phyloP scores from a whole-genome alignment of 2,329 filamentous ascomycete genomes.

The Scopulariopsis brevicaulis region DNA sequence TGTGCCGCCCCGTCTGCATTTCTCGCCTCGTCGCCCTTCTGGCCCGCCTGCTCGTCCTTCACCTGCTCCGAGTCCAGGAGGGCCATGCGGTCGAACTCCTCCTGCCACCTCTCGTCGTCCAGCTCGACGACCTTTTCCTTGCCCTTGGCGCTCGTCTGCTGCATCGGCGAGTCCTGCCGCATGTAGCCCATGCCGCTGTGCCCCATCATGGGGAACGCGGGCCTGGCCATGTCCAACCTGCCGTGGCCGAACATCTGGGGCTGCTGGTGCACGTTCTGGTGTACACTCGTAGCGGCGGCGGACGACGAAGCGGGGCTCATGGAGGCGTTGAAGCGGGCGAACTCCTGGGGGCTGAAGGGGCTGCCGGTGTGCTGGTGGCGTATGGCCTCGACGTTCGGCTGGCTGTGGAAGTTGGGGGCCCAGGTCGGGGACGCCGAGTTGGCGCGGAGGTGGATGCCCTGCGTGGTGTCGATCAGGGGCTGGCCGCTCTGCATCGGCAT shows the following conservation, averaged over 20 bases:
- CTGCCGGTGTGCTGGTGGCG: conserved; percentile 30
- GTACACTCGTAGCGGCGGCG: conserved; percentile 11
- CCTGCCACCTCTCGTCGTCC: conserved; percentile 90
- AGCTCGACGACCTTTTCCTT: conserved; percentile 93
- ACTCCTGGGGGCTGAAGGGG: conserved; percentile 73
- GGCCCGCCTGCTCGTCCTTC: conserved; percentile 54
- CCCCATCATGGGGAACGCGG: conserved; percentile 8
- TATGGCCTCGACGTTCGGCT: conserved; percentile 19
- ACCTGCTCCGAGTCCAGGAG: conserved; percentile 46
- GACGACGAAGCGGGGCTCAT: conserved; percentile 41
- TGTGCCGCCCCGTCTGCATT: conserved; percentile 18
- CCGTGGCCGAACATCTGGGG: conserved; percentile 46
- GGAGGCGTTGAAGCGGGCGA: conserved; percentile 73
- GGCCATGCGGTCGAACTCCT: conserved; percentile 86
- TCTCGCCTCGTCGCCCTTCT: conserved; percentile 20
- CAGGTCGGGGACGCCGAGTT: conserved; percentile 41
- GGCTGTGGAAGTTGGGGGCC: conserved; percentile 39
- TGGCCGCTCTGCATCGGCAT: conserved; percentile 38
- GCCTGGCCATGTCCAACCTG: conserved; percentile 39
- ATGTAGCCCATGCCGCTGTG: conserved; percentile 43
- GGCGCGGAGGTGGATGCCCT: conserved; percentile 39
- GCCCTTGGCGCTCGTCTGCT: conserved; percentile 50
- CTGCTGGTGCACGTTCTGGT: conserved; percentile 38
- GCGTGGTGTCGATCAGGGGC: conserved; percentile 35
- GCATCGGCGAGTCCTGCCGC: conserved; percentile 25